Evolutionary conservation across 2,329 filamentous ascomycete species (phyloP), one percentile per base, ranked within the genome.

Genomic region (Fusarium sp.): DNA sequence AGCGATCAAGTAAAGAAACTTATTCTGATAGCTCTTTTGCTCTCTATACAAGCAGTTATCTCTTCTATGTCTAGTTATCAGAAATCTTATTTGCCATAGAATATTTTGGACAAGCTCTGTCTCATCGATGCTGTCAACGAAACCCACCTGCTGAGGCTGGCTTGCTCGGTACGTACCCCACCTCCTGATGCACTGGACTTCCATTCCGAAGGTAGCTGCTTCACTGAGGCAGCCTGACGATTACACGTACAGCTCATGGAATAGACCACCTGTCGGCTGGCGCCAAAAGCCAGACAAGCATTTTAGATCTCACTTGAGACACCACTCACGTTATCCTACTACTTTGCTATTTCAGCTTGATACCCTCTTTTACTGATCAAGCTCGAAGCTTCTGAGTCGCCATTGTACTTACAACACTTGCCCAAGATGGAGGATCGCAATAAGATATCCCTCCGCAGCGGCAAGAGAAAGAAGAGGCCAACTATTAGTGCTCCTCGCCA

Each of bases 401-500:
- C 49, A 31, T 52, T 57, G 60, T 54, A 45, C 46, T 42, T 62
- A 31, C 54, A 62, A 41, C 47, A 63, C 41, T 68, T 59, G 63
- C 65, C 50, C 78, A 77, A 63, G 74, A 91, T 91, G 18, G 89
- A 91, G 74, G 88, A 90, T 75, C 84, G 86, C 73, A 86, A 84
- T 79, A 89, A 88, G 80, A 88, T 90, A 74, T 92, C 90, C 64
- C 85, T 92, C 62, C 86, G 90, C 42, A 90, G 85, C 79, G 88
- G 88, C 33, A 91, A 90, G 81, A 84, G 89, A 75, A 91, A 90
- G 78, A 84, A 81, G 49, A 87, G 89, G n/a, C 88, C 89, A 22
- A 83, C 83, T 62, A 91, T 91, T 78, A 91, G 89, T 78, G 87
- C 89, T 11, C 89, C 89, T 33, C 84, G 85, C 71, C 88, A 91